Conservation (phyloP, 305 asterid species). For the Fraxinus nigra region DNA sequence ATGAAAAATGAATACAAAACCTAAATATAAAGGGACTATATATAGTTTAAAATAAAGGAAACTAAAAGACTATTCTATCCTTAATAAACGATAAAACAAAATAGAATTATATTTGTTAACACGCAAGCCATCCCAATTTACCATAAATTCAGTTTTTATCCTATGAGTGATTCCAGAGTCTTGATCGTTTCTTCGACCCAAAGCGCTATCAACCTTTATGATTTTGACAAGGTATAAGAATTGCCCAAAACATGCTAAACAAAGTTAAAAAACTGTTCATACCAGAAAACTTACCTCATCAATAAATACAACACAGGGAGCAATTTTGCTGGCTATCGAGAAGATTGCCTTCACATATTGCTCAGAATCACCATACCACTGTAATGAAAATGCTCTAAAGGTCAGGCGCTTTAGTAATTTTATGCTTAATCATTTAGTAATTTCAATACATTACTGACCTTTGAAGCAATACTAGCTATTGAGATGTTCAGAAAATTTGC, state of each 20-base stretch:
- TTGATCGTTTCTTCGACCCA: conserved; percentile 61
- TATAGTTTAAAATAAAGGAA: no score
- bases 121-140: conserved; percentile 72
- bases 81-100: no score
- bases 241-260: not conserved
- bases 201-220: conserved; percentile 66
- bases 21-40: no score
- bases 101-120: no score
- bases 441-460: conserved; percentile 25
- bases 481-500: conserved; percentile 55
- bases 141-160: conserved; percentile 56
- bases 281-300: conserved; percentile 36
- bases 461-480: conserved; percentile 48
- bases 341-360: conserved; percentile 53
- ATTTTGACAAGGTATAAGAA: not conserved
- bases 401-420: not conserved
- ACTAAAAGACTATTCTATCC: no score
- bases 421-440: not conserved
- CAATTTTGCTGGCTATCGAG: conserved; percentile 51
- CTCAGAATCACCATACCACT: conserved; percentile 61
- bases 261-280: not conserved
- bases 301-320: conserved; percentile 49
- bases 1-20: no score
- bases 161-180: conserved; percentile 68
- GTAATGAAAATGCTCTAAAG: not conserved